Conservation (phyloP, 2,329 filamentous ascomycete genomes). For the Monosporascus sp. region DNA sequence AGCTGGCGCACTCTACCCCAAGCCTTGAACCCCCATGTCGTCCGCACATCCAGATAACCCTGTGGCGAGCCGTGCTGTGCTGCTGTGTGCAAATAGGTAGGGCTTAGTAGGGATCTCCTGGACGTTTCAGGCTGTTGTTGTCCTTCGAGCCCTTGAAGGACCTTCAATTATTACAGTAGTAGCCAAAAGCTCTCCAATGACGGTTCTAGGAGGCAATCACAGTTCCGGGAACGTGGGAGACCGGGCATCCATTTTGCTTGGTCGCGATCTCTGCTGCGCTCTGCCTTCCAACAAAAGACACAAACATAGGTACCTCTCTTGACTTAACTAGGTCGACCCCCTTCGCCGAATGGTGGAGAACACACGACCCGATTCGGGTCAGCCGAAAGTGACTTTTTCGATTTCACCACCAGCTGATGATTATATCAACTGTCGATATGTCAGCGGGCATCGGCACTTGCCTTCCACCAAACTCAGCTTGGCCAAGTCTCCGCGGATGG, state of each 20-base stretch:
- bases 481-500: not conserved
- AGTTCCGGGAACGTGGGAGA: not conserved
- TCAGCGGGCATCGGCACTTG: not conserved
- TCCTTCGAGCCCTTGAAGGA: not conserved
- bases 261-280: not conserved
- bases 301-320: not conserved
- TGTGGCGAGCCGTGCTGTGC: not conserved
- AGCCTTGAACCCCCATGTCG: conserved; percentile 16
- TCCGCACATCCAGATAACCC: conserved; percentile 1
- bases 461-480: not conserved
- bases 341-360: not conserved
- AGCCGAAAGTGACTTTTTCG: not conserved
- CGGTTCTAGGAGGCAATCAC: not conserved
- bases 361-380: not conserved
- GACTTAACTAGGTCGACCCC: not conserved
- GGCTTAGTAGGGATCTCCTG: not conserved
- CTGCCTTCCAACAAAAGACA: not conserved
- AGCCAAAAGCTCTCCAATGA: not conserved
- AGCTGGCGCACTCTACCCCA: conserved; percentile 15
- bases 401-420: not conserved
- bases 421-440: not conserved
- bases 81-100: not conserved
- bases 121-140: not conserved
- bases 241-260: not conserved
- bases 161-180: not conserved